Evolutionary conservation across 1,139 yeast genomes (phyloP).

Genomic region (Groenewaldozyma auringiensis): DNA sequence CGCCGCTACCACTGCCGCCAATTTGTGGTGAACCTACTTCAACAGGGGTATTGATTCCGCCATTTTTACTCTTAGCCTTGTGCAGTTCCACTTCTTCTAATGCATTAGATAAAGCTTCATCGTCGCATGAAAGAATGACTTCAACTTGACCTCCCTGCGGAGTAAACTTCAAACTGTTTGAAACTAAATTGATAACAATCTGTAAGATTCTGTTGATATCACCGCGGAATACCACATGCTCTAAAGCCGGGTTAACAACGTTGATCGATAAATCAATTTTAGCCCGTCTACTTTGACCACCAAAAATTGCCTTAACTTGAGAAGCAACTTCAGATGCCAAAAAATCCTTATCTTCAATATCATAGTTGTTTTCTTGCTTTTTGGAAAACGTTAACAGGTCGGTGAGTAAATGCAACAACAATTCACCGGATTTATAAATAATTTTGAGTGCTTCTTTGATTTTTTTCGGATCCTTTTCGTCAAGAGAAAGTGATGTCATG

Average conservation of each 20-base stretch:
- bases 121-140: slow-evolving; percentile 34
- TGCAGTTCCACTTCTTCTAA: background rate
- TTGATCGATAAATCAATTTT: slow-evolving; percentile 41
- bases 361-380: slow-evolving; percentile 70
- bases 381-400: slow-evolving; percentile 81
- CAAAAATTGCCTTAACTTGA: slow-evolving; percentile 81
- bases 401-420: slow-evolving; percentile 73
- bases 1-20: background rate
- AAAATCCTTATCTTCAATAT: slow-evolving; percentile 72
- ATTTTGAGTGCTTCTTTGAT: slow-evolving; percentile 66
- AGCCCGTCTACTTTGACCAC: slow-evolving; percentile 74
- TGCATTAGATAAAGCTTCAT: background rate
- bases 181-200: slow-evolving; percentile 83
- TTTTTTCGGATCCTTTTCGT: slow-evolving; percentile 60
- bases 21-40: background rate
- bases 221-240: slow-evolving; percentile 56
- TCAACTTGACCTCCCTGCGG: slow-evolving; percentile 80
- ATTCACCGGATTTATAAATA: slow-evolving; percentile 81
- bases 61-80: background rate
- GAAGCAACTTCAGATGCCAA: slow-evolving; percentile 64
- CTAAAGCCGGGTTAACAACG: slow-evolving; percentile 37
- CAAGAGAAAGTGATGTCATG: slow-evolving; percentile 90
- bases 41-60: background rate
- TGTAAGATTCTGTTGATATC: slow-evolving; percentile 92
- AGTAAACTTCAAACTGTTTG: slow-evolving; percentile 85